Evolutionary conservation across 2,329 filamentous ascomycete genomes (phyloP).

Genomic region (Teratosphaeria pseudoeucalypti): DNA sequence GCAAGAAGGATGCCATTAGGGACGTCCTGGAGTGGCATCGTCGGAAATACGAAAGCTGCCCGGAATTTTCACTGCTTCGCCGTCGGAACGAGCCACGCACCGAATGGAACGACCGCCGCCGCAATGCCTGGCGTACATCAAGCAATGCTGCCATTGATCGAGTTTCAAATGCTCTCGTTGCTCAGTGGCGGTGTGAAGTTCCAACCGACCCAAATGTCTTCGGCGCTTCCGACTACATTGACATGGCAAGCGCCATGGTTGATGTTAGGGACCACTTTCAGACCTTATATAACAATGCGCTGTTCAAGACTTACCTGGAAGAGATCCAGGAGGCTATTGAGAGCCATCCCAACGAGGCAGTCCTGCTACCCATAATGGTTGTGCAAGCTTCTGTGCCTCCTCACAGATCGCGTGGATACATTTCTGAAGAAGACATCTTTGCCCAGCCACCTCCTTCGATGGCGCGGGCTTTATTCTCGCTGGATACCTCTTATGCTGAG

Average conservation of each 20-base stretch:
- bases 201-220: background rate
- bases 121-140: background rate
- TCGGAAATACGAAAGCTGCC: background rate
- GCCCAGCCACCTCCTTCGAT: background rate
- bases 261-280: slow-evolving; percentile 5
- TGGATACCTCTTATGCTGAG: background rate
- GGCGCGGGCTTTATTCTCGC: background rate
- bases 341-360: background rate
- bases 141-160: background rate
- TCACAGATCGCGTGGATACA: background rate
- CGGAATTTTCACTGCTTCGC: background rate
- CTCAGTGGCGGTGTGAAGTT: slow-evolving; percentile 10
- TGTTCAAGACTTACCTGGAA: slow-evolving; percentile 7
- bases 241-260: slow-evolving; percentile 5
- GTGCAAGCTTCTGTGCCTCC: background rate
- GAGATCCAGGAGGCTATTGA: slow-evolving; percentile 1
- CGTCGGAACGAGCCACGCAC: background rate
- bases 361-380: background rate
- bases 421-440: background rate
- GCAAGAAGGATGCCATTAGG: background rate
- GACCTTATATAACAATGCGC: slow-evolving; percentile 10
- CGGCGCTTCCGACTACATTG: slow-evolving; percentile 7
- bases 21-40: background rate
- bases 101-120: background rate
- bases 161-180: background rate